Evolutionary conservation across 2,329 filamentous ascomycete species (phyloP).

Genomic region (Hirsutella rhossiliensis): DNA sequence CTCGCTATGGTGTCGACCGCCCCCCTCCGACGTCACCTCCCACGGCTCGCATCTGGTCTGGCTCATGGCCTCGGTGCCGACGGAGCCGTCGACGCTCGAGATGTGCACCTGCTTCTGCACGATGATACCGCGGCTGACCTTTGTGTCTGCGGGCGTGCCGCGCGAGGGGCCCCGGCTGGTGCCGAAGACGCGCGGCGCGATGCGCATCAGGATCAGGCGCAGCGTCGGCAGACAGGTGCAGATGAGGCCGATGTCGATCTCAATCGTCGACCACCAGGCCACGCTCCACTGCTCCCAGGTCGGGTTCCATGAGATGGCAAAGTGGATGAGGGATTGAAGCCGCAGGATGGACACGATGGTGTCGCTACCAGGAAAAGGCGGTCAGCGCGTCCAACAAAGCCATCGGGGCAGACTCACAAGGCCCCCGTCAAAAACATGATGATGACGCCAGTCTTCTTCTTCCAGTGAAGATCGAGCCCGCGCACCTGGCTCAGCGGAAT

Average conservation of each 20-base stretch:
- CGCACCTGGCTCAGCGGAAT: slow-evolving; percentile 2
- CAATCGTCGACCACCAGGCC: slow-evolving; percentile 21
- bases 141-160: not conserved
- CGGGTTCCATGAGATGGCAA: slow-evolving; percentile 15
- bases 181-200: slow-evolving; percentile 8
- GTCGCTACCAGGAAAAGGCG: slow-evolving; percentile 10
- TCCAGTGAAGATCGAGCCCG: slow-evolving; percentile 1
- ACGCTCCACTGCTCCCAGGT: slow-evolving; percentile 17
- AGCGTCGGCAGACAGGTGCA: slow-evolving; percentile 21
- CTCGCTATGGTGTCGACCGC: no score
- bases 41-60: no score
- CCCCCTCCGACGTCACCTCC: no score
- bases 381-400: not conserved
- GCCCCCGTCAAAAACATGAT: slow-evolving; percentile 3
- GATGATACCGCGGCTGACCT: not conserved
- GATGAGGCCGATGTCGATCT: slow-evolving; percentile 9
- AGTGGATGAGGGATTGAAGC: slow-evolving; percentile 13
- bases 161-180: not conserved
- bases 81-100: not conserved
- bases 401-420: not conserved
- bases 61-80: not conserved
- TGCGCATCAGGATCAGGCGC: slow-evolving; percentile 14
- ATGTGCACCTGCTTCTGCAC: not conserved
- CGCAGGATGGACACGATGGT: slow-evolving; percentile 19
- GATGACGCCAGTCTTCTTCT: slow-evolving; percentile 2